Evolutionary conservation across 768 basidiomycete genomes (phyloP).

Genomic region (Trametes elegans): DNA sequence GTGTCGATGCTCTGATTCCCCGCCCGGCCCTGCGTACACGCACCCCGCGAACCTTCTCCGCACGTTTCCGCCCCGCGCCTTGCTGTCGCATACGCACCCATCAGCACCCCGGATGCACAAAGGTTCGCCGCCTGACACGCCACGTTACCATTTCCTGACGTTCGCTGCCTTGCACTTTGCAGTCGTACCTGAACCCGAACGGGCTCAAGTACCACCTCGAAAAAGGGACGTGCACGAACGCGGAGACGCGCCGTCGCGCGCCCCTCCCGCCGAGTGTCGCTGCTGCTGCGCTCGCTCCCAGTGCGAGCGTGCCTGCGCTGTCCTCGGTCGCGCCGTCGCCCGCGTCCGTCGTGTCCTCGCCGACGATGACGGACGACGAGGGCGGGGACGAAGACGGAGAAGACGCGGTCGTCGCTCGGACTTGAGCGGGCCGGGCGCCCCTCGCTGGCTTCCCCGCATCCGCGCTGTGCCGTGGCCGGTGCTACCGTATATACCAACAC

Average conservation of each 20-base stretch:
- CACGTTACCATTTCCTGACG: slow-evolving; percentile 3
- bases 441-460: not conserved
- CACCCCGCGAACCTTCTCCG: slow-evolving; percentile 7
- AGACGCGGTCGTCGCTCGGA: not conserved
- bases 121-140: slow-evolving; percentile 33
- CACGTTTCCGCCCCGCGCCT: too few relatives aligned
- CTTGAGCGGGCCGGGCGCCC: not conserved
- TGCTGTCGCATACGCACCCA: not conserved
- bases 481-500: too few relatives aligned
- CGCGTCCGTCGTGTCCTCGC: not conserved
- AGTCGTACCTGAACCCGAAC: slow-evolving; percentile 65
- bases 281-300: not conserved
- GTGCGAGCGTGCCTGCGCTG: not conserved
- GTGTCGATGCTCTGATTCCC: not conserved
- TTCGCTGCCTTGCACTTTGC: not conserved
- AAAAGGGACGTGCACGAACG: slow-evolving; percentile 58
- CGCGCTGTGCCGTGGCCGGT: too few relatives aligned
- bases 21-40: not conserved
- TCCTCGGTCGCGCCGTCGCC: not conserved
- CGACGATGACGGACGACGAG: not conserved
- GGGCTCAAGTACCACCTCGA: slow-evolving; percentile 68
- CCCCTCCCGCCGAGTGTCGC: slow-evolving; percentile 2
- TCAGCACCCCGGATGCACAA: slow-evolving; percentile 48
- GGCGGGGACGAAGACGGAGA: not conserved
- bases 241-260: slow-evolving; percentile 19